Base-by-base conservation (phyloP, 2,329 filamentous ascomycete genomes). In the Alternaria triticina region DNA sequence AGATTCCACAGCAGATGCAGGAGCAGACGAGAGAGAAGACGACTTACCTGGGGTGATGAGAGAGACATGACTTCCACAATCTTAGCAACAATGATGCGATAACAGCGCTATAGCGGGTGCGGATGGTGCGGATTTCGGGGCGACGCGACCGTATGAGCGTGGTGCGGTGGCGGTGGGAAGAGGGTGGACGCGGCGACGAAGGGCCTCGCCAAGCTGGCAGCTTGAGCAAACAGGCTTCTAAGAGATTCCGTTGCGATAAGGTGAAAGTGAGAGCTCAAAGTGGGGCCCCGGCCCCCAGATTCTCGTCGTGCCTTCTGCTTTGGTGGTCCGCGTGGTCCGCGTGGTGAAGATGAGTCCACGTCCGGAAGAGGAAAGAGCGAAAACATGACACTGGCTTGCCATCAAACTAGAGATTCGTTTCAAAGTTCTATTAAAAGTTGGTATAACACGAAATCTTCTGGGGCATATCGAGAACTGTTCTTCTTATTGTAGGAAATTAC, bases 11-110 rank as follows among this genome's bases (percentile, higher is more conserved):
- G 52, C 22, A 52, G 45, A 15, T 45, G 43, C 25, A 27, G 56
- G 15, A 56, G 45, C 12, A 30, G 7, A 50, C 10, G 30, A 30
- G 23, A 52, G 30, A 52, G 49, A 30, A 25, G 49, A n/a, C 51
- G 20, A 68, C 64, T 65, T 17, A 68, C 66, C 57, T 67, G 61
- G 33, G 61, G 46, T 10, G 61, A 62, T 22, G 51, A 52, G 36
- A 40, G 36, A 52, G 49, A 36, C 61, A 60, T 63, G 17, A 23
- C n/a, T 28, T 30, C n/a, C 17, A 40, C 23, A 40, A 17, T 22
- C 15, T n/a, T 30, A 17, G 20, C 22, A 59, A 28, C 52, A 43
- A 51, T 52, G 27, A 11, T 28, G 45, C 28, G 43, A 17, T 36
- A 15, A 45, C 36, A 30, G 20, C 28, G 28, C 33, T 61, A 45